Base-by-base conservation (phyloP, 768 basidiomycete species). In the Tremella fuciformis region DNA sequence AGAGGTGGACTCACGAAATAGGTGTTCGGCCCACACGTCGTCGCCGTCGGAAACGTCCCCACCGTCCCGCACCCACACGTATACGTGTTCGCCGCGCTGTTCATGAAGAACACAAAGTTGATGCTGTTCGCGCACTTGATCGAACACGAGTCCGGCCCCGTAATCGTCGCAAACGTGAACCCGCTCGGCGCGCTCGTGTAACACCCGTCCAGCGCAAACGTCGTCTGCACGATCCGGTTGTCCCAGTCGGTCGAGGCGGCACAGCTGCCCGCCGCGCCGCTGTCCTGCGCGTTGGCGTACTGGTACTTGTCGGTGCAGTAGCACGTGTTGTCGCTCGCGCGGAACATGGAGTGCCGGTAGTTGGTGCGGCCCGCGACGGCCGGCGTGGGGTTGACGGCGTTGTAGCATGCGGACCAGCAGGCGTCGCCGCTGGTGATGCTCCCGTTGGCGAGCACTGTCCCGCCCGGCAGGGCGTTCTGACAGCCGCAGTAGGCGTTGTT, bases 231-330 rank as follows among this genome's bases (percentile, higher is more conserved):
- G 42, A 46, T n/a, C 22, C 42, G 42, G 8, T n/a, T 46, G 15
- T 46, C 42, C n/a, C 22, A 46, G 42, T 46, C 42, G 6, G 22
- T 18, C n/a, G 42, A 18, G 8, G 42, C n/a, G 42, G 42, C 42
- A 15, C 42, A 46, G 42, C 42, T 46, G 15, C 22, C 42, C 6
- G 42, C 42, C 6, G n/a, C n/a, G 6, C 42, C 42, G 16, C 6
- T 6, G 42, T 46, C 42, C n/a, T 46, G n/a, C 16, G 42, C 15
- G 22, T n/a, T n/a, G 42, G 42, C n/a, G n/a, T n/a, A 46, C n/a
- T n/a, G n/a, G 22, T 46, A 46, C 22, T 46, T 46, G 42, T 18
- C 42, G 42, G 42, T 46, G 16, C 42, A 46, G n/a, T 46, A 22
- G 15, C 42, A 46, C 16, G 42, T 46, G 22, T 22, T 22, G n/a